Evolutionary conservation across 2,329 filamentous ascomycete species (phyloP), one percentile per base, ranked within the genome.

Genomic region (Trichophyton equinum): DNA sequence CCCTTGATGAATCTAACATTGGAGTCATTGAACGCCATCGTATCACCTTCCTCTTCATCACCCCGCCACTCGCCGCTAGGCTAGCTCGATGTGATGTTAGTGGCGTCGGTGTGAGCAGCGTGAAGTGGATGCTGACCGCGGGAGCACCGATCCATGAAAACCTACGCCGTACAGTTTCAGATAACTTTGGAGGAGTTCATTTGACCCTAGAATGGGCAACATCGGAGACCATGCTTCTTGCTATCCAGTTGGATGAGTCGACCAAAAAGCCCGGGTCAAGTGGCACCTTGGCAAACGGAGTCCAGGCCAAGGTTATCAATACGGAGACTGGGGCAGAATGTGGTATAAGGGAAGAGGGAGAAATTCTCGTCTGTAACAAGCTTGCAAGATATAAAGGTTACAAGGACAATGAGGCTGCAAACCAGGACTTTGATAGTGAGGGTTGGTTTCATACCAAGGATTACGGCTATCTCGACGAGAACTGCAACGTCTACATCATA

Each of bases 361-460:
- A 68, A 60, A 67, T 68, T n/a, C 61, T 65, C 1, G 63, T 68
- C 5, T 64, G 67, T n/a, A 68, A 66, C 57, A 55, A 18, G 2
- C 61, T 64, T 18, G 51, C 57, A 22, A 64, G 64, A 9, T 85
- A 85, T 74, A 75, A 78, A 66, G 83, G 82, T 20, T 85, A 83
- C 64, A 76, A 80, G 65, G 81, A 83, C 68, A 85, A 85, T 65
- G 75, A 77, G 0, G 74, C 78, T 59, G 81, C 78, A 1, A 85
- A 83, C 2, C 75, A 72, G n/a, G 77, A 82, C 49, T 72, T 85
- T 40, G 81, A 80, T 0, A 64, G 66, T 3, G 89, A 94, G 65
- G 89, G 89, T 0, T 96, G 85, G 77, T 95, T 95, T 79, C 91
- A 86, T 73, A 95, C 91, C 0, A 91, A 91, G 1, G 91, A 96